These are phyloP conservation scores for Aeschynomene evenia DNA, from an alignment of 306 rosid species.

Conservation along the genomic window DNA sequence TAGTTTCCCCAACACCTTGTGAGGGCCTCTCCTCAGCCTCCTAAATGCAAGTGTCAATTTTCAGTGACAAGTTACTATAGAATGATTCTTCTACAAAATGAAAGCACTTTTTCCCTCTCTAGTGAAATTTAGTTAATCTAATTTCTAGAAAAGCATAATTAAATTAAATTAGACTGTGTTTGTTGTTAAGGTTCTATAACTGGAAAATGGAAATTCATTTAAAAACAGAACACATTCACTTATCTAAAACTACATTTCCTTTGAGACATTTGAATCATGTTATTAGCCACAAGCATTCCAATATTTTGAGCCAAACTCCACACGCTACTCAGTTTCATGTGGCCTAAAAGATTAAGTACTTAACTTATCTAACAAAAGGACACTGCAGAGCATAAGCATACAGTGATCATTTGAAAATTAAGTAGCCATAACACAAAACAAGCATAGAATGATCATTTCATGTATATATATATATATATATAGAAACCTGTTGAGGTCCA, in stretches of 20 bases:
- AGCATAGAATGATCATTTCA: not conserved
- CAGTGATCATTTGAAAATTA: not conserved
- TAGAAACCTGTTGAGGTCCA: slow-evolving; percentile 36
- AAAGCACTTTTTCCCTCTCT: not conserved
- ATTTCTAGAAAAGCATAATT: no score
- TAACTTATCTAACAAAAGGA: not conserved
- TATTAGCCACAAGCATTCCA: not conserved
- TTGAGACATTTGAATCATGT: not conserved
- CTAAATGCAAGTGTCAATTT: slow-evolving; percentile 21
- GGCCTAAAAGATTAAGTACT: not conserved
- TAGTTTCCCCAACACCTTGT: slow-evolving; percentile 33
- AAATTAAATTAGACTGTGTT: no score
- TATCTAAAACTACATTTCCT: no score
- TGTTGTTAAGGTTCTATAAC: no score
- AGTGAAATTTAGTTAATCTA: no score
- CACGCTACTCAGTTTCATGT: not conserved
- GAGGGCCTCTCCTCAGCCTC: slow-evolving; percentile 26
- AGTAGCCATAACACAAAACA: not conserved
- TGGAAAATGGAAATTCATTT: no score
- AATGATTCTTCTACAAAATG: not conserved
- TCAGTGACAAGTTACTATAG: not conserved
- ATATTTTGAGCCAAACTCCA: not conserved
- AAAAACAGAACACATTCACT: no score
- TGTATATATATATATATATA: no score
- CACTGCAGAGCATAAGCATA: not conserved